A percentile compares a stretch with the other conserved stretches of the same genome.
Evolutionary conservation across 257 asterid species (phyloP).

Genomic region (Agastache rugosa): DNA sequence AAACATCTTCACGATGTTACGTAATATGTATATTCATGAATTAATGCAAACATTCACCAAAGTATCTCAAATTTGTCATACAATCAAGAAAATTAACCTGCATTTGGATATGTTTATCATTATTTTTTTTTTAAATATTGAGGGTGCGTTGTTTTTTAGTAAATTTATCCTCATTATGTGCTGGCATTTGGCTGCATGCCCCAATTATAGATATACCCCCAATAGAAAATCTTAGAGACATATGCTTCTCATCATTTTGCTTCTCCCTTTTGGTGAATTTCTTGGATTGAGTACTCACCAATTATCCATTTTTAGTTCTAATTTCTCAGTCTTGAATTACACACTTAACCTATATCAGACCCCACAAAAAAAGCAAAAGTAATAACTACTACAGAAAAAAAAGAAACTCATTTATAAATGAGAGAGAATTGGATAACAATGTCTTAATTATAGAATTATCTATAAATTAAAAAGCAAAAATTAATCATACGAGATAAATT

Average conservation of each 20-base stretch:
- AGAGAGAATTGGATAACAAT: background rate
- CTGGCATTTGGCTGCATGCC: slow-evolving; percentile 41
- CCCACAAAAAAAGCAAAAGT: slow-evolving; percentile 34
- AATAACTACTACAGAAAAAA: background rate
- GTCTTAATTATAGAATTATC: background rate
- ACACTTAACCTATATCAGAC: slow-evolving; percentile 38
- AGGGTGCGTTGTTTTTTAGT: too few relatives aligned
- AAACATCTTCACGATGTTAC: too few relatives aligned
- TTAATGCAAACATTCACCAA: too few relatives aligned
- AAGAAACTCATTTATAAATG: background rate
- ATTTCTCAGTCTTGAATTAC: slow-evolving; percentile 33
- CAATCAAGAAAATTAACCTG: too few relatives aligned
- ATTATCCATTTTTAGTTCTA: slow-evolving; percentile 12
- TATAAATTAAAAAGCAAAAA: too few relatives aligned
- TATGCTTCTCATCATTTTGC: slow-evolving; percentile 32
- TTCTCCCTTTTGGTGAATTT: slow-evolving; percentile 21
- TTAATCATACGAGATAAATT: too few relatives aligned
- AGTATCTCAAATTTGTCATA: too few relatives aligned
- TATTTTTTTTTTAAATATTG: too few relatives aligned
- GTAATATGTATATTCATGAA: too few relatives aligned
- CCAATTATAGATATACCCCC: slow-evolving; percentile 28
- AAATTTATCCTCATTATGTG: slow-evolving; percentile 23
- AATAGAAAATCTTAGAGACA: slow-evolving; percentile 6
- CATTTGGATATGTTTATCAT: too few relatives aligned
- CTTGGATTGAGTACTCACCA: slow-evolving; percentile 1